Conservation (phyloP, 805 yeast species). For the Jamesozyma piceae region DNA sequence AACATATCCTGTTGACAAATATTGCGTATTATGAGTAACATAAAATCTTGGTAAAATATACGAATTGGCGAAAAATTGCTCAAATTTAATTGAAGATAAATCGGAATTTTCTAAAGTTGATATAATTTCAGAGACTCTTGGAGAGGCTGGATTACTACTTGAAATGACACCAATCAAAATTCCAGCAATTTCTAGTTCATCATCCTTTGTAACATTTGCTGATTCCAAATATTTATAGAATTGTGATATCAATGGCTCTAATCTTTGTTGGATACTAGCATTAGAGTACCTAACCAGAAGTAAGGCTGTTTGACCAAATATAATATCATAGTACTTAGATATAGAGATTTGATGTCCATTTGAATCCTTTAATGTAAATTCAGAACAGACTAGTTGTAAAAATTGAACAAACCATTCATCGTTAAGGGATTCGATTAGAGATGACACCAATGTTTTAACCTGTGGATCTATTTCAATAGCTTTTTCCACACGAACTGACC, state of each 20-base stretch:
- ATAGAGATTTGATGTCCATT: slow-evolving; percentile 10
- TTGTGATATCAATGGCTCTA: slow-evolving; percentile 12
- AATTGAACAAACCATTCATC: slow-evolving; percentile 21
- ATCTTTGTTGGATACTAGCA: slow-evolving; percentile 1
- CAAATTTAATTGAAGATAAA: slow-evolving; percentile 1
- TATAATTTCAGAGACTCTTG: slow-evolving; percentile 5
- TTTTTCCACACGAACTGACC: slow-evolving; percentile 61
- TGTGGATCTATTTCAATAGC: slow-evolving; percentile 53
- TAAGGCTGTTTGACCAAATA: slow-evolving; percentile 32
- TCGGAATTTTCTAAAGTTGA: not conserved
- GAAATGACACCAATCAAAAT: slow-evolving; percentile 41
- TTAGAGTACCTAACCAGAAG: slow-evolving; percentile 19
- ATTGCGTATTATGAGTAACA: slow-evolving; percentile 1
- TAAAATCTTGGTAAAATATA: slow-evolving; percentile 19
- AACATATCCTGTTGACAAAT: not conserved
- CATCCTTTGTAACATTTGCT: slow-evolving; percentile 13
- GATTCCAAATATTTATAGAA: slow-evolving; percentile 21
- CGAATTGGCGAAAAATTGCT: slow-evolving; percentile 8
- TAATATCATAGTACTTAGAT: slow-evolving; percentile 18
- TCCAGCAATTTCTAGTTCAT: slow-evolving; percentile 32
- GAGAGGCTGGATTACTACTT: slow-evolving; percentile 7
- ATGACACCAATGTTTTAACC: slow-evolving; percentile 34
- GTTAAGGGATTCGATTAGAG: slow-evolving; percentile 8
- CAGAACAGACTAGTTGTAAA: slow-evolving; percentile 32
- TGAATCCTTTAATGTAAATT: slow-evolving; percentile 20